Base-by-base conservation (phyloP, 495 filamentous ascomycete genomes). In the Cercophora newfieldiana region DNA sequence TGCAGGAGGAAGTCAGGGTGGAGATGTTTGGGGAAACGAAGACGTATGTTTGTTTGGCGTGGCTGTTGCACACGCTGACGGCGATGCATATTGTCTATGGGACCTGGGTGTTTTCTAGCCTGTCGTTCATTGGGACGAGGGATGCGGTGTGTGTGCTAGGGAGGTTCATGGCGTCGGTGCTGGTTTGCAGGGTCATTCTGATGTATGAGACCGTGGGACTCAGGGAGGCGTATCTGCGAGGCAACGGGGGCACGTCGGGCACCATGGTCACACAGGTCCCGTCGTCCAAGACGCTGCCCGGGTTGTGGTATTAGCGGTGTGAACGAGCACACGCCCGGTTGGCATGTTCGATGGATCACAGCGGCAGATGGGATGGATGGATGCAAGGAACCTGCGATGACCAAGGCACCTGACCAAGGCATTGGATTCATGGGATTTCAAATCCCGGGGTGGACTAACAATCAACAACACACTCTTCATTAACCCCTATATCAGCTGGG, bases 61-160 rank as follows among this genome's bases (percentile, higher is more conserved):
- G 66, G 71, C 0, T 65, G 5, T 26, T 66, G 3, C 54, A 65
- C n/a, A 59, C 60, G 21, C 10, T 50, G 7, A 65, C 61, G 7
- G 61, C 67, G 10, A 14, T 61, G n/a, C 69, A 73, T 31, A 59
- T 72, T 24, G 19, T 75, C 8, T 74, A 68, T 21, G 71, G 69
- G 26, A 74, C 71, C 16, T 51, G 74, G 33, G 44, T 66, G 26
- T 66, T 75, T 31, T 73, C 73, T 1, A 67, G 71, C 50, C 48
- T 72, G 48, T 37, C 65, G 18, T 74, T 75, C 26, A 73, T 74
- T 37, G 63, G 65, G 0, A 61, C 63, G 1, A 16, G 22, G 5
- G 71, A 75, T 37, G 64, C 67, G 3, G 33, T 73, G 8, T 16
- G 28, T 0, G 69, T 75, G 7, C 57, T 75, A 26, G 58, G 64